phyloP scores from a whole-genome alignment of 495 filamentous ascomycete species.

The Penicillium nucicola region DNA sequence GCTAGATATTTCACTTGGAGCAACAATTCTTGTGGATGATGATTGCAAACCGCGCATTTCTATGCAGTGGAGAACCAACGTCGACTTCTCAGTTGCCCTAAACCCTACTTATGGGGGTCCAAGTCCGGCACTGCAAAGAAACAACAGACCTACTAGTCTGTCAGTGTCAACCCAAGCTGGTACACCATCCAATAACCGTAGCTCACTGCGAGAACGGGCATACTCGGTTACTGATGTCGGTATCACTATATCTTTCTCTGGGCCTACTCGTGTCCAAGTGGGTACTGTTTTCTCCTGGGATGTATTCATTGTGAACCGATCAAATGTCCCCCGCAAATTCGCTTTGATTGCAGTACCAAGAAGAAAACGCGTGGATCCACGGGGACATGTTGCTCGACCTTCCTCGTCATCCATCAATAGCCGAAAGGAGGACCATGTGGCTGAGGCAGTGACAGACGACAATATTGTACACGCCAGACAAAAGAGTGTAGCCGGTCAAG shows the following conservation, averaged over 20 bases:
- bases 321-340: slow-evolving; percentile 65
- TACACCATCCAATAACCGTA: slow-evolving; percentile 41
- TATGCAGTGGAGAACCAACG: slow-evolving; percentile 77
- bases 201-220: slow-evolving; percentile 51
- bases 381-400: slow-evolving; percentile 52
- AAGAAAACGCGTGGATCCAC: slow-evolving; percentile 63
- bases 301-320: slow-evolving; percentile 86
- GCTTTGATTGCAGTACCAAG: slow-evolving; percentile 76
- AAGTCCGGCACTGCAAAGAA: slow-evolving; percentile 51
- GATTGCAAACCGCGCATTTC: slow-evolving; percentile 68
- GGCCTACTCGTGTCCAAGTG: slow-evolving; percentile 57
- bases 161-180: slow-evolving; percentile 27
- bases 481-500: slow-evolving; percentile 65
- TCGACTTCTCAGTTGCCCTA: slow-evolving; percentile 76
- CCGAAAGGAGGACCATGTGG: slow-evolving; percentile 50
- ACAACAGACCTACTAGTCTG: slow-evolving; percentile 54
- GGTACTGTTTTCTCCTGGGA: slow-evolving; percentile 83
- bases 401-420: slow-evolving; percentile 44
- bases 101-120: slow-evolving; percentile 61
- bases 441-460: slow-evolving; percentile 81
- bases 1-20: slow-evolving; percentile 63
- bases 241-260: slow-evolving; percentile 72
- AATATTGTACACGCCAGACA: slow-evolving; percentile 82
- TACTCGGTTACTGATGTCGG: slow-evolving; percentile 58
- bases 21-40: slow-evolving; percentile 59